Conservation (phyloP, 2,329 filamentous ascomycete species). For the Ophiostoma populinum region DNA sequence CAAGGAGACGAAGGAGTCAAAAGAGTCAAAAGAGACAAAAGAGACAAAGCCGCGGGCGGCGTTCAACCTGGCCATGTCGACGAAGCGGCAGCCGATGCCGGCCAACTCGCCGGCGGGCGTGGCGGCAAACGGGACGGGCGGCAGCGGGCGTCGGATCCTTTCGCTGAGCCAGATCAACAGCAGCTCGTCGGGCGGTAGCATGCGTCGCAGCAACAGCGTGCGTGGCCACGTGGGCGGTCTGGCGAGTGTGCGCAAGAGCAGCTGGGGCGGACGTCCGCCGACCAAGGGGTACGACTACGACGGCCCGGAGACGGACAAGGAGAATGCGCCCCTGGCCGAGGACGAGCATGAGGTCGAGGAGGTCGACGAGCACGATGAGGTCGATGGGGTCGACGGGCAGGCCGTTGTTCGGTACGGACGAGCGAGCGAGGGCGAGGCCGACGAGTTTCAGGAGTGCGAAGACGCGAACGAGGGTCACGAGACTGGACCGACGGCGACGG, state of each 20-base stretch:
- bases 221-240: constrained; percentile 37
- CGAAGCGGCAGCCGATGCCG: constrained; percentile 29
- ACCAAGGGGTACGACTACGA: constrained; percentile 28
- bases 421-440: constrained; percentile 26
- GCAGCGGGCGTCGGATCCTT: constrained; percentile 61
- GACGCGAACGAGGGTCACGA: constrained; percentile 13
- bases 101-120: constrained; percentile 23
- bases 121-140: constrained; percentile 9
- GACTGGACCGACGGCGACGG: constrained; percentile 14
- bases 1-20: constrained; percentile 17
- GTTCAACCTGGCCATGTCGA: constrained; percentile 35
- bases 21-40: neutral
- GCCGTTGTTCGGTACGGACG: too few species aligned
- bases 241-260: constrained; percentile 41
- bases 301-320: constrained; percentile 31
- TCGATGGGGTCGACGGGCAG: too few species aligned
- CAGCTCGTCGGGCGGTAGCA: constrained; percentile 45
- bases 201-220: constrained; percentile 66
- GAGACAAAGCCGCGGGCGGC: constrained; percentile 19
- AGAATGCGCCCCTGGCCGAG: constrained; percentile 19
- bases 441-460: constrained; percentile 19
- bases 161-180: constrained; percentile 81
- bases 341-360: constrained; percentile 11
- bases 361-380: constrained; percentile 30
- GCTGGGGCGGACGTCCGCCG: constrained; percentile 40